phyloP scores from a whole-genome alignment of 108 stramenopile genomes.

The Schizochytrium sp. region DNA sequence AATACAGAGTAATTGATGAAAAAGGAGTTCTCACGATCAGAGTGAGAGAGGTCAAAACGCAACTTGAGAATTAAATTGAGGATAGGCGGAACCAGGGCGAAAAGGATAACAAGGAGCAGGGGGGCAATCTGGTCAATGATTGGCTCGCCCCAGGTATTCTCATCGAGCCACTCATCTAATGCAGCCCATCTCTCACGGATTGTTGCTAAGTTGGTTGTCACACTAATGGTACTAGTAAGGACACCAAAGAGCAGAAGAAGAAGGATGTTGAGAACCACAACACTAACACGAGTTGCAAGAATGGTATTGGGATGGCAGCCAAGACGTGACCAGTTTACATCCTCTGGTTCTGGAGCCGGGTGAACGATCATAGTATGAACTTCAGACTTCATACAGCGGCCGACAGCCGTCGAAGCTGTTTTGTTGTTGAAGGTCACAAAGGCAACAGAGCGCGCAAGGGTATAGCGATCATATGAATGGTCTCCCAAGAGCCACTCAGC shows the following conservation, averaged over 20 bases:
- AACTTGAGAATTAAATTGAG: not conserved
- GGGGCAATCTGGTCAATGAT: not conserved
- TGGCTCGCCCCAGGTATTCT: conserved; percentile 18
- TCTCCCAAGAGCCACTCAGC: conserved; percentile 16
- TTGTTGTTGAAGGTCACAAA: conserved; percentile 55
- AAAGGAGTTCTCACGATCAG: conserved; percentile 7
- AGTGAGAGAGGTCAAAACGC: not conserved
- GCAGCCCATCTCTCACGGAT: not conserved
- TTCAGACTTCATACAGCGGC: not conserved
- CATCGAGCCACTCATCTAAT: not conserved
- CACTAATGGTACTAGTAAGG: not conserved
- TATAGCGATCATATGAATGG: too few species aligned
- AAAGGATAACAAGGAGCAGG: conserved; percentile 9
- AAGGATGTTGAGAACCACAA: not conserved
- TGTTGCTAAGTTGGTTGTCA: not conserved
- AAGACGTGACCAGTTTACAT: conserved; percentile 34
- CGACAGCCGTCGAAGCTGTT: not conserved
- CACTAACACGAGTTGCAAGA: not conserved
- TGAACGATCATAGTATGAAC: not conserved
- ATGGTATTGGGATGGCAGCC: not conserved
- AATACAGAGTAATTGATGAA: conserved; percentile 6
- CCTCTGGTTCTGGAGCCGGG: not conserved
- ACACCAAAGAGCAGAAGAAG: not conserved
- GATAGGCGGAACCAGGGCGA: not conserved
- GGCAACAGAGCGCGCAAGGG: not conserved